Evolutionary conservation across 768 basidiomycete species (phyloP).

Genomic region (Mycena olivaceomarginata): DNA sequence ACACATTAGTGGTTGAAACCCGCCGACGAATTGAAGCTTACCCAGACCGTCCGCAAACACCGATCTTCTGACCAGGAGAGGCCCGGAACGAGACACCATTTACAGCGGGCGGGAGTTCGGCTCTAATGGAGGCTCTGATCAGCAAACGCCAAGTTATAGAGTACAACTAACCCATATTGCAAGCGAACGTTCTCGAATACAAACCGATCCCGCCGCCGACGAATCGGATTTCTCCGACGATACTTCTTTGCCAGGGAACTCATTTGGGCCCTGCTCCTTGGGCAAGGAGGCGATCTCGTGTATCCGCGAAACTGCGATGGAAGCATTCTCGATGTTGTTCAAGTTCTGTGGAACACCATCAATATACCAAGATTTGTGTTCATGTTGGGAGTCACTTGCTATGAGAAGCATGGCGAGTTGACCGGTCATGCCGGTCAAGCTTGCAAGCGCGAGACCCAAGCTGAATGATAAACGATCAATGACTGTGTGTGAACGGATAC

Average conservation of each 20-base stretch:
- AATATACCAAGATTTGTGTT: too few species aligned
- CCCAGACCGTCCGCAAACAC: slow-evolving; percentile 7
- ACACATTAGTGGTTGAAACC: too few species aligned
- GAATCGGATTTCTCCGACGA: too few species aligned
- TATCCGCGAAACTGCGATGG: slow-evolving; percentile 37
- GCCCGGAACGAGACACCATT: neutral
- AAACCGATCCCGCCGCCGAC: neutral
- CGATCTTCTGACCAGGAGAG: neutral
- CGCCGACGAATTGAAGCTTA: neutral
- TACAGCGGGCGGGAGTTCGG: neutral
- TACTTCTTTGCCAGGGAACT: too few species aligned
- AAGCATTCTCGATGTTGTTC: slow-evolving; percentile 34
- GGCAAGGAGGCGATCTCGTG: slow-evolving; percentile 40
- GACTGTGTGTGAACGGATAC: neutral
- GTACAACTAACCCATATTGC: slow-evolving; percentile 33
- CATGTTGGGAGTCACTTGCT: neutral
- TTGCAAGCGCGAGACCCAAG: slow-evolving; percentile 26
- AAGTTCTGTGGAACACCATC: slow-evolving; percentile 8
- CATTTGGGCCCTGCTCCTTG: slow-evolving; percentile 17
- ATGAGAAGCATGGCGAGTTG: slow-evolving; percentile 25
- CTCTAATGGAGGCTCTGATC: neutral
- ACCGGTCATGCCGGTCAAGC: slow-evolving; percentile 26
- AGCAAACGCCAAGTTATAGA: neutral
- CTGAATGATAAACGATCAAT: neutral
- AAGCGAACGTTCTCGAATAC: slow-evolving; percentile 34